Percentiles rank a stretch among this genome's conserved stretches.
phyloP scores from a whole-genome alignment of 768 basidiomycete species.

The Mycena sanguinolenta region DNA sequence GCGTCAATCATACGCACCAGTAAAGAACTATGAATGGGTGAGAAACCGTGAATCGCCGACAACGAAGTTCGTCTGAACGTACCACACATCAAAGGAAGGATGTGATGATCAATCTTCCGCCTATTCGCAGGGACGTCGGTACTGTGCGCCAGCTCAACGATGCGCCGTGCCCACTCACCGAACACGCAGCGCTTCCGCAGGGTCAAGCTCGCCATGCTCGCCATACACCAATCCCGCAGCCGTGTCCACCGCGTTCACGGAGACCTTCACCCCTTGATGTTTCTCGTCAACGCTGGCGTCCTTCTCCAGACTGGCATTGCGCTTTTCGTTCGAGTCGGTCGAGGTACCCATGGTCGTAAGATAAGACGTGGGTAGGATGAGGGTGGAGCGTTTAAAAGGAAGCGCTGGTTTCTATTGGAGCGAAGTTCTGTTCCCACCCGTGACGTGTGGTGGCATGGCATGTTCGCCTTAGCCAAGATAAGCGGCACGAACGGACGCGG shows the following conservation, averaged over 20 bases:
- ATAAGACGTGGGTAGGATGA: not conserved
- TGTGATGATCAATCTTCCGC: not conserved
- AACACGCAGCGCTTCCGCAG: conserved; percentile 64
- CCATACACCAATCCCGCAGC: conserved; percentile 72
- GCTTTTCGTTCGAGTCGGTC: conserved; percentile 6
- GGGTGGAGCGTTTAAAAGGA: not conserved
- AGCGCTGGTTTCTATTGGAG: not conserved
- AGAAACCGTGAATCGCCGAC: not conserved
- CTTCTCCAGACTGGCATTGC: not conserved
- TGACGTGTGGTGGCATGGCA: not conserved
- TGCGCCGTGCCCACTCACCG: conserved; percentile 50
- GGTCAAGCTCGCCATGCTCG: conserved; percentile 59
- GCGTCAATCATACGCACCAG: not conserved
- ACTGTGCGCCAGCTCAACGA: not conserved
- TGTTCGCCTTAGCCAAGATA: not conserved
- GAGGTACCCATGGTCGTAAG: conserved; percentile 17
- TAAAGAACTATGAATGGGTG: not conserved
- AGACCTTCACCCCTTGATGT: conserved; percentile 48
- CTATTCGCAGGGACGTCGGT: not conserved
- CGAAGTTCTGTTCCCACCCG: not conserved
- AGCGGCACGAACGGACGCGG: not conserved
- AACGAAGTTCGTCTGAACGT: not conserved
- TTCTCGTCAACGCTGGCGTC: not conserved
- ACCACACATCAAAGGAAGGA: not conserved
- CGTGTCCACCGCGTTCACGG: conserved; percentile 68